Base-by-base conservation (phyloP, 148 eudicot species). In the Amaranthus palmeri region DNA sequence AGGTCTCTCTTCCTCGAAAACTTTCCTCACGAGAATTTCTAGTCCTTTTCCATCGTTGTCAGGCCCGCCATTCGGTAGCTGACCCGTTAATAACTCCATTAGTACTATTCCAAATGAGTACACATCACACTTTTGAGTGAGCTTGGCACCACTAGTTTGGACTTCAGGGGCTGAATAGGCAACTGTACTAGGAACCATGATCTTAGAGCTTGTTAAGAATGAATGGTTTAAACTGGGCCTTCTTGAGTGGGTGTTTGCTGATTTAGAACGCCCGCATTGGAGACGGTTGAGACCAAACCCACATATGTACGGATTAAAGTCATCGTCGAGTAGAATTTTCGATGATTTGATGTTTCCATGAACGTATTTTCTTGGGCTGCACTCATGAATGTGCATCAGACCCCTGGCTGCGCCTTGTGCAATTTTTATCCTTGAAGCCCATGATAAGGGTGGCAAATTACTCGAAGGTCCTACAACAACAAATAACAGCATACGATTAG, bases 341-440 rank as follows among this genome's bases (percentile, higher is more conserved):
- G 98, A 91, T 25, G 97, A 86, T 81, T 89, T 93, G 54, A 93
- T 77, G 84, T 86, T 89, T 4, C 96, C 92, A 12, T 93, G 98
- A 57, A 85, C 73, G 43, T 88, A 84, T 67, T 91, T 93, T 55
- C 80, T 79, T 0, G 96, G 97, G 81, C 85, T 86, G 85, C 90
- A 91, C 18, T 93, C 98, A n/a, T 93, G 97, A 62, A 93, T 91
- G 85, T 93, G 90, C 67, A 61, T 68, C 18, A 93, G 83, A 75
- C 87, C 97, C 79, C 86, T 84, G 12, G 97, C 92, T 14, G 80
- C 65, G 40, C 92, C 97, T 83, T 84, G 96, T 65, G 80, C 83
- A 25, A 93, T 89, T 67, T 84, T 85, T 69, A 91, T 69, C 67
- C 98, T 85, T 9, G 87, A 65, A 15, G 90, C 82, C 98, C 98